Conservation (phyloP, 495 filamentous ascomycete genomes). For the Apiosordaria backusii region DNA sequence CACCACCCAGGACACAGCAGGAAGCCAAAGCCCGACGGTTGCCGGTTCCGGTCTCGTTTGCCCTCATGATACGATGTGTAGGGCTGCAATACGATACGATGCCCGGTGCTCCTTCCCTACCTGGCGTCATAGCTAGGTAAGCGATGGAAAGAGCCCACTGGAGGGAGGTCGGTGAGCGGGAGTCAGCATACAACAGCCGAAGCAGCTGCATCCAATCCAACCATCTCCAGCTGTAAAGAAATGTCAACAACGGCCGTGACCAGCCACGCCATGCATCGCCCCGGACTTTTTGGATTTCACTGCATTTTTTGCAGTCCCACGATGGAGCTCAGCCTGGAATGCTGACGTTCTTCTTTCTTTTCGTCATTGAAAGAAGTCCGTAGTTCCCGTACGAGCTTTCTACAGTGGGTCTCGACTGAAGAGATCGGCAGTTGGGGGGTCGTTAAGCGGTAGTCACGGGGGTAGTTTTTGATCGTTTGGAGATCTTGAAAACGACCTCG, state of each 20-base stretch:
- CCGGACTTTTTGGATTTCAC: background rate
- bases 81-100: background rate
- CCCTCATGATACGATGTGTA: background rate
- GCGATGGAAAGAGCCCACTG: no score
- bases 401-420: background rate
- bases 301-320: background rate
- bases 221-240: background rate
- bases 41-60: background rate
- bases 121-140: background rate
- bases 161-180: background rate
- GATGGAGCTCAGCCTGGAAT: background rate
- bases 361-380: background rate
- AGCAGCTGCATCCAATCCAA: background rate
- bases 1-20: background rate
- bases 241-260: background rate
- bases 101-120: background rate
- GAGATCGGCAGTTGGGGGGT: conserved; percentile 3
- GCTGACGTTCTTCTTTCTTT: background rate
- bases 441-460: background rate
- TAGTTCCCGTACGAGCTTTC: background rate
- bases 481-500: background rate
- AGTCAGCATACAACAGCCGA: background rate
- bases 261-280: background rate
- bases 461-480: no score
- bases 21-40: background rate